These are phyloP conservation scores for Quercus aquifolioides DNA, from an alignment of 306 rosid genomes.

Conservation along the genomic window DNA sequence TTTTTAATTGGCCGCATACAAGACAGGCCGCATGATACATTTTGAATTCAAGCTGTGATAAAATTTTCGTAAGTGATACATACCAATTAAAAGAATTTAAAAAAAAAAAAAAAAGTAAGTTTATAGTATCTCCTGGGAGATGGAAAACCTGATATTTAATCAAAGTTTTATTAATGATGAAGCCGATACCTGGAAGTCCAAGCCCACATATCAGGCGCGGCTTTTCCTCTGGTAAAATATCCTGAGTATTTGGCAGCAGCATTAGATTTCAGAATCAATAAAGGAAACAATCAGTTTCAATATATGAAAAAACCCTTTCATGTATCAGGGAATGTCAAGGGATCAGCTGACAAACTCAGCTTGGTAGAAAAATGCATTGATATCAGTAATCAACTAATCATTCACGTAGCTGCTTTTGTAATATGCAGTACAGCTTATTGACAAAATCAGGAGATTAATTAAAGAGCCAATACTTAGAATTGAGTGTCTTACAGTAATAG, in stretches of 20 bases:
- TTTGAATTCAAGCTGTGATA: background rate
- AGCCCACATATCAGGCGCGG: constrained; percentile 89
- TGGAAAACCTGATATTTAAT: background rate
- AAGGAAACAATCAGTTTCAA: background rate
- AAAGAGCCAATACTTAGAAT: constrained; percentile 5
- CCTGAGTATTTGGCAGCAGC: constrained; percentile 45
- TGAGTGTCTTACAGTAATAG: constrained; percentile 52
- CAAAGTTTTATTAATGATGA: constrained; percentile 1
- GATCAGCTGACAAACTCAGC: background rate
- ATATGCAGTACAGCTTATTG: background rate
- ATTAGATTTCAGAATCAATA: constrained; percentile 4
- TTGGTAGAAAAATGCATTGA: background rate
- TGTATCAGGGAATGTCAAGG: background rate
- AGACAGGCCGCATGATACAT: background rate
- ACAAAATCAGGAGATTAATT: background rate
- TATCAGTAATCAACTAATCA: background rate
- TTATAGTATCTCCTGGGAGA: background rate
- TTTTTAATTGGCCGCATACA: background rate
- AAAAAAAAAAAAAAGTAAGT: background rate
- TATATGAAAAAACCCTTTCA: background rate
- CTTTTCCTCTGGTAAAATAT: constrained; percentile 65
- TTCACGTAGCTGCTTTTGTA: background rate
- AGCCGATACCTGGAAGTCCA: constrained; percentile 82
- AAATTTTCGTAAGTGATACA: background rate
- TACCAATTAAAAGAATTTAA: background rate